These are phyloP conservation scores for Solanum gracilifrons DNA, from an alignment of 257 asterid species.

Conservation along the genomic window DNA sequence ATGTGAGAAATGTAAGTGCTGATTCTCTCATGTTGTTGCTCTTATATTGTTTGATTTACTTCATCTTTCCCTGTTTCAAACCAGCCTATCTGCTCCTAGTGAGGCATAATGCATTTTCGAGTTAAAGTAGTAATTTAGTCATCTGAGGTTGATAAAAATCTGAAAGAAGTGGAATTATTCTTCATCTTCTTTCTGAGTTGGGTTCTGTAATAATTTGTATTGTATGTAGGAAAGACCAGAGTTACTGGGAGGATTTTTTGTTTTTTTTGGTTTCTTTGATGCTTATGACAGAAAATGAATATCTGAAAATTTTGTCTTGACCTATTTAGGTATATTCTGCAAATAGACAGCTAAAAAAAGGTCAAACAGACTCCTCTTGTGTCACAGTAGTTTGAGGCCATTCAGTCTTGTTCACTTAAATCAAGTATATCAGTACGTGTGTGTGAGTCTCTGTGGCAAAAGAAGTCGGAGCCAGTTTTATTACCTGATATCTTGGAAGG, in stretches of 20 bases:
- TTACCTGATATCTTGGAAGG: background rate
- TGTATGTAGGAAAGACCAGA: background rate
- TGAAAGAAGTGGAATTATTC: background rate
- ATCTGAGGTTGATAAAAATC: background rate
- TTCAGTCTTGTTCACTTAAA: background rate
- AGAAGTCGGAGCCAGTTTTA: background rate
- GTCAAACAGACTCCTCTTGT: background rate
- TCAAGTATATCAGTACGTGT: background rate
- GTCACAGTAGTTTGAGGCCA: background rate
- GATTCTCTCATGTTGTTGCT: background rate
- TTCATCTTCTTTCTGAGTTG: background rate
- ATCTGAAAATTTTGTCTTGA: background rate
- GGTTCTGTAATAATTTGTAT: background rate
- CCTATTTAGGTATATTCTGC: background rate
- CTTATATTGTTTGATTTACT: background rate
- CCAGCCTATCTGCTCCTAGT: background rate
- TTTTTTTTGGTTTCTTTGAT: background rate
- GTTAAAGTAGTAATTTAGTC: background rate
- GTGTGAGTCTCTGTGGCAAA: background rate
- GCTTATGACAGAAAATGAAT: background rate
- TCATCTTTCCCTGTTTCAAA: background rate
- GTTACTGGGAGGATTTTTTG: background rate
- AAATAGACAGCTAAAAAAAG: background rate
- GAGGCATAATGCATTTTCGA: background rate
- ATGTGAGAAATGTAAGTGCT: slow-evolving; percentile 78